These are phyloP conservation scores for Didymella pomorum DNA, from an alignment of 2,329 filamentous ascomycete genomes.

Conservation along the genomic window DNA sequence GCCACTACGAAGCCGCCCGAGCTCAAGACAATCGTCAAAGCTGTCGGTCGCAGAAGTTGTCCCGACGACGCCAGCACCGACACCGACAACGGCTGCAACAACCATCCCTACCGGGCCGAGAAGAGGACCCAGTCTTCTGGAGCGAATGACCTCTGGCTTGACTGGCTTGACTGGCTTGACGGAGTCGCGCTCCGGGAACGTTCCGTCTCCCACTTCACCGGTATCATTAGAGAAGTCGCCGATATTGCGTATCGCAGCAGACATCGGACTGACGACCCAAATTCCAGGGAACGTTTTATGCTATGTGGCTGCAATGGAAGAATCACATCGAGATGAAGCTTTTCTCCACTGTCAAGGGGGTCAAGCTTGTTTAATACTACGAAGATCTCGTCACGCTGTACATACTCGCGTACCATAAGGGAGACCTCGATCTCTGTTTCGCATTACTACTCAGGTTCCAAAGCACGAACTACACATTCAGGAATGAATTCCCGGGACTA, in stretches of 20 bases:
- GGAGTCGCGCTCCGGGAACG: not conserved
- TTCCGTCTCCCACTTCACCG: not conserved
- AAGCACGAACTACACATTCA: not conserved
- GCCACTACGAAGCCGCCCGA: not conserved
- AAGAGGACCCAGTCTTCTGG: not conserved
- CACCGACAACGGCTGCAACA: too few species aligned
- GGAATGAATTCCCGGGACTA: not conserved
- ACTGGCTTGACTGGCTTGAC: not conserved
- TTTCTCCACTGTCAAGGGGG: not conserved
- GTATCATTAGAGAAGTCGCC: not conserved
- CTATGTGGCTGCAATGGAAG: conserved; percentile 8
- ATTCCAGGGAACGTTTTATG: not conserved
- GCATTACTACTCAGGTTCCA: not conserved
- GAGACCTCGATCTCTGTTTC: not conserved
- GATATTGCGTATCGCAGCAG: not conserved
- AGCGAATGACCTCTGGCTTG: not conserved
- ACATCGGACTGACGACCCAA: not conserved
- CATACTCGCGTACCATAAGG: not conserved
- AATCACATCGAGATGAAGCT: not conserved
- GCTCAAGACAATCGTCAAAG: not conserved
- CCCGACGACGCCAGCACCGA: not conserved
- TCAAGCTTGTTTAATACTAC: conserved; percentile 25
- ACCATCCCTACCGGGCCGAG: not conserved
- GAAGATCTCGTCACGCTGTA: not conserved
- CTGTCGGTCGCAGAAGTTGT: not conserved